A percentile compares a stretch with the other conserved stretches of the same genome.
phyloP scores from a whole-genome alignment of 768 basidiomycete genomes.

The Cystobasidiopsis lactophilus region DNA sequence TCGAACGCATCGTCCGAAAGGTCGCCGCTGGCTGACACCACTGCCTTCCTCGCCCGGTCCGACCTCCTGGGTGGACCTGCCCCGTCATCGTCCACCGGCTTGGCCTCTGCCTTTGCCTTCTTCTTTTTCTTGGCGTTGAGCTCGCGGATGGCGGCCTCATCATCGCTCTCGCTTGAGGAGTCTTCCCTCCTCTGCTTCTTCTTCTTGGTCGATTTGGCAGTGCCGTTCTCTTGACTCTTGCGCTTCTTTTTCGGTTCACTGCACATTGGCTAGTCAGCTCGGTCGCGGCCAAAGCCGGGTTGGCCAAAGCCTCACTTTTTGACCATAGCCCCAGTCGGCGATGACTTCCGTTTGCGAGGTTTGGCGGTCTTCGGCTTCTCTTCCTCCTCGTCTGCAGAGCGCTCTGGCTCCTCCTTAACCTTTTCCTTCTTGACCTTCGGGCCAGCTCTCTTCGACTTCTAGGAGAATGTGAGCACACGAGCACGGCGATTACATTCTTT shows the following conservation, averaged over 20 bases:
- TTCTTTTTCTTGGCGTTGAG: neutral
- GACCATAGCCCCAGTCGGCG: too few species aligned
- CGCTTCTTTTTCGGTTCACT: too few species aligned
- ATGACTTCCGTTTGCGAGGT: too few species aligned
- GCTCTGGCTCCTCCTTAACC: too few species aligned
- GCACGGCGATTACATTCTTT: too few species aligned
- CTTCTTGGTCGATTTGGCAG: neutral
- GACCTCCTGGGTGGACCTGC: neutral
- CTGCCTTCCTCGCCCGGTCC: neutral
- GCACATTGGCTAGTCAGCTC: too few species aligned
- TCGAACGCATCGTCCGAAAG: too few species aligned
- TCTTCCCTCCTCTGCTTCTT: neutral
- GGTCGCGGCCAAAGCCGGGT: too few species aligned
- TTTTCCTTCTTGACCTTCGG: constrained; percentile 10
- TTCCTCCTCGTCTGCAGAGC: neutral
- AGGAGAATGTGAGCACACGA: too few species aligned
- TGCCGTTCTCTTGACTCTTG: too few species aligned
- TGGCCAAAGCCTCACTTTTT: too few species aligned
- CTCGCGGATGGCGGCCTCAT: neutral
- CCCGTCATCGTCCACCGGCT: neutral
- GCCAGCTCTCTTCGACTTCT: constrained; percentile 13
- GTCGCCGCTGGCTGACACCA: too few species aligned
- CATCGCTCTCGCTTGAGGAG: neutral
- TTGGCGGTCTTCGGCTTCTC: neutral
- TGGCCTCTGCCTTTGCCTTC: neutral